These are phyloP conservation scores for Dothideomycetes sp. DNA, from an alignment of 2,329 filamentous ascomycete genomes.

Conservation along the genomic window DNA sequence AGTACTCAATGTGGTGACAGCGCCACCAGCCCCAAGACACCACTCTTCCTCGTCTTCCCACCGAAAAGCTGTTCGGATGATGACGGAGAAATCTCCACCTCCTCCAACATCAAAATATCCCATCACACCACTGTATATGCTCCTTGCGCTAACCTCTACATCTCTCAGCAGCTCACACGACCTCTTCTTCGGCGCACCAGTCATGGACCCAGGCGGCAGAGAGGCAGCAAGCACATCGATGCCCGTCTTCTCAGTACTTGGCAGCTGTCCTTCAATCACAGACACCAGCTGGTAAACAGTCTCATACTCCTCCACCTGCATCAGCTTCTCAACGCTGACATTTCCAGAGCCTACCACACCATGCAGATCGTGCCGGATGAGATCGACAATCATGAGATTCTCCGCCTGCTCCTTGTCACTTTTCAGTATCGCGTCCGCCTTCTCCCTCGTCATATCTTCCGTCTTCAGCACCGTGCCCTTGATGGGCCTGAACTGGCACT, in stretches of 20 bases:
- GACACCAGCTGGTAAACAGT: slow-evolving; percentile 88
- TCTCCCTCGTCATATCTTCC: slow-evolving; percentile 53
- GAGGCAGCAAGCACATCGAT: slow-evolving; percentile 66
- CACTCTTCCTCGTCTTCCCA: slow-evolving; percentile 57
- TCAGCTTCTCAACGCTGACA: slow-evolving; percentile 65
- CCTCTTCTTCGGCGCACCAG: slow-evolving; percentile 86
- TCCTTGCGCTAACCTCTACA: slow-evolving; percentile 57
- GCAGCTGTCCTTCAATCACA: slow-evolving; percentile 62
- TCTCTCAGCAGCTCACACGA: slow-evolving; percentile 70
- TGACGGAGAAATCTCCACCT: slow-evolving; percentile 79
- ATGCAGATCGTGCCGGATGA: slow-evolving; percentile 89
- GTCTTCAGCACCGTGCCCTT: slow-evolving; percentile 90
- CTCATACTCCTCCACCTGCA: slow-evolving; percentile 82
- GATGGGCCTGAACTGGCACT: slow-evolving; percentile 79
- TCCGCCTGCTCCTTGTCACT: slow-evolving; percentile 86
- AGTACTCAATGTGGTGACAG: slow-evolving; percentile 76
- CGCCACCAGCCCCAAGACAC: slow-evolving; percentile 82
- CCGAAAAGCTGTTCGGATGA: slow-evolving; percentile 71
- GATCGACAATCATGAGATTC: slow-evolving; percentile 95
- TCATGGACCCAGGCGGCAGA: slow-evolving; percentile 90
- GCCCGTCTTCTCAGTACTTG: slow-evolving; percentile 34
- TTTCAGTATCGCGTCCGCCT: slow-evolving; percentile 62
- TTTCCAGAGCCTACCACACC: slow-evolving; percentile 66
- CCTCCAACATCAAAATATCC: slow-evolving; percentile 84
- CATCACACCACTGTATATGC: slow-evolving; percentile 78